Conservation (phyloP, 805 yeast genomes). For the Starmerella floricola region DNA sequence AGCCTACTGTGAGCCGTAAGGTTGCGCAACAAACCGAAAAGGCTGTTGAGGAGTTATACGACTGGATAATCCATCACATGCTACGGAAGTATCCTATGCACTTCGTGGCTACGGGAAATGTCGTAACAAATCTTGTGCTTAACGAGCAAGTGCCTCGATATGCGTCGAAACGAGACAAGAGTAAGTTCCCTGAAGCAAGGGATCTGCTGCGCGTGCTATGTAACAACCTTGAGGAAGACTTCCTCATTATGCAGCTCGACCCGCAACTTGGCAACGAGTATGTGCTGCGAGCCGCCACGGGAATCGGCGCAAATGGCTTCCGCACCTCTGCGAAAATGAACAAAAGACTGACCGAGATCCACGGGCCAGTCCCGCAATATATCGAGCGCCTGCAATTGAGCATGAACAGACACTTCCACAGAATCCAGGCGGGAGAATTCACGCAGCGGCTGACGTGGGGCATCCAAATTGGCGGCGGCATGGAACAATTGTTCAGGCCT, state of each 20-base stretch:
- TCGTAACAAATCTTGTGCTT: slow-evolving; percentile 15
- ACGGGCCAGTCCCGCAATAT: slow-evolving; percentile 64
- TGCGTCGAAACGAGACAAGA: slow-evolving; percentile 8
- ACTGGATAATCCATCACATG: slow-evolving; percentile 33
- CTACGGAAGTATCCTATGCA: slow-evolving; percentile 42
- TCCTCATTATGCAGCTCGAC: slow-evolving; percentile 32
- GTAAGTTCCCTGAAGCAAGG: slow-evolving; percentile 1
- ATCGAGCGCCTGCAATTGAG: slow-evolving; percentile 41
- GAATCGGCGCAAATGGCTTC: slow-evolving; percentile 65
- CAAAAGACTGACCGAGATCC: slow-evolving; percentile 46
- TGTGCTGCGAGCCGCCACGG: slow-evolving; percentile 42
- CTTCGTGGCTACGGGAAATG: slow-evolving; percentile 30
- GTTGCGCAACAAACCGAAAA: slow-evolving; percentile 25
- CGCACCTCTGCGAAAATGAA: slow-evolving; percentile 46
- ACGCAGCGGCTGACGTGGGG: slow-evolving; percentile 63
- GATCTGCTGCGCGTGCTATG: slow-evolving; percentile 17
- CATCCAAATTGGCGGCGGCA: slow-evolving; percentile 35
- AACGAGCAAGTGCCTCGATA: slow-evolving; percentile 15
- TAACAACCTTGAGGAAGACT: slow-evolving; percentile 49
- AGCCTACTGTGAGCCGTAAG: slow-evolving; percentile 6
- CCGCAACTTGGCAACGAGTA: slow-evolving; percentile 28
- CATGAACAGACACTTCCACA: slow-evolving; percentile 55
- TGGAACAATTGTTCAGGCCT: slow-evolving; percentile 13
- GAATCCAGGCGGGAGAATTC: slow-evolving; percentile 31
- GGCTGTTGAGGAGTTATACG: slow-evolving; percentile 41